Percentiles rank a stretch among this genome's conserved stretches.
phyloP scores from a whole-genome alignment of 352 stramenopile species.

The Thalassiosira mediterranea region DNA sequence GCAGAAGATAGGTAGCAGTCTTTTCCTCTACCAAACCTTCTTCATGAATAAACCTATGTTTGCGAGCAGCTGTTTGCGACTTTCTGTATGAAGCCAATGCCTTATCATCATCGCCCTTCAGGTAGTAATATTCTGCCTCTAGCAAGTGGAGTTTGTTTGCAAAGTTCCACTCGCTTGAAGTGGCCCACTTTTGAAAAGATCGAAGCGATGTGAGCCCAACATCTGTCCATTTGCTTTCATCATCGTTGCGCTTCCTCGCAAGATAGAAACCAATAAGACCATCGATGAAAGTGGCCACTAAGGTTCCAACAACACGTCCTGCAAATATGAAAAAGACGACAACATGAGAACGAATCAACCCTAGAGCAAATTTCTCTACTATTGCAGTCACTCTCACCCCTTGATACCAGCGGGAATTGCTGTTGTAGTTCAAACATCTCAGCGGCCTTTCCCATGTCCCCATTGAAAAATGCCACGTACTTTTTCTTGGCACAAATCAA shows the following conservation, averaged over 20 bases:
- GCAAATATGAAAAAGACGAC: too few relatives aligned
- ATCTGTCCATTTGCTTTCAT: conserved; percentile 26
- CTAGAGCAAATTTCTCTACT: too few relatives aligned
- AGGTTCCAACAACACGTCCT: too few relatives aligned
- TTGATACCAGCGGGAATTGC: conserved; percentile 1
- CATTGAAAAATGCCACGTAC: conserved; percentile 20
- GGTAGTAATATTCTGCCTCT: conserved; percentile 25
- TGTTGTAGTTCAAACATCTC: conserved; percentile 18
- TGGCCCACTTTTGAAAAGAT: conserved; percentile 10
- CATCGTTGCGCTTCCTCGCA: conserved; percentile 11
- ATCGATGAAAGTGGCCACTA: conserved; percentile 23
- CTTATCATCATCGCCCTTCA: conserved; percentile 9
- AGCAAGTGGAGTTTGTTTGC: conserved; percentile 33
- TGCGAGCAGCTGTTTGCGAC: conserved; percentile 19
- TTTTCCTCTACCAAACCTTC: conserved; percentile 29
- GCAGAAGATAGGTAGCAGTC: conserved; percentile 26
- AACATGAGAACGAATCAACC: too few relatives aligned
- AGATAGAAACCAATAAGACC: conserved; percentile 34
- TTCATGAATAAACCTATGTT: conserved; percentile 37
- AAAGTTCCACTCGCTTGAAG: conserved; percentile 30
- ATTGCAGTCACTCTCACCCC: conserved; percentile 2
- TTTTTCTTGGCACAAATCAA: conserved; percentile 27
- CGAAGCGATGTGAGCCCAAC: conserved; percentile 11
- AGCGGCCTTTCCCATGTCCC: conserved; percentile 22
- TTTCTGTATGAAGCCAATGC: conserved; percentile 26